Base-by-base conservation (phyloP, 2,329 filamentous ascomycete genomes). In the Hawksworthiomyces lignivorus region DNA sequence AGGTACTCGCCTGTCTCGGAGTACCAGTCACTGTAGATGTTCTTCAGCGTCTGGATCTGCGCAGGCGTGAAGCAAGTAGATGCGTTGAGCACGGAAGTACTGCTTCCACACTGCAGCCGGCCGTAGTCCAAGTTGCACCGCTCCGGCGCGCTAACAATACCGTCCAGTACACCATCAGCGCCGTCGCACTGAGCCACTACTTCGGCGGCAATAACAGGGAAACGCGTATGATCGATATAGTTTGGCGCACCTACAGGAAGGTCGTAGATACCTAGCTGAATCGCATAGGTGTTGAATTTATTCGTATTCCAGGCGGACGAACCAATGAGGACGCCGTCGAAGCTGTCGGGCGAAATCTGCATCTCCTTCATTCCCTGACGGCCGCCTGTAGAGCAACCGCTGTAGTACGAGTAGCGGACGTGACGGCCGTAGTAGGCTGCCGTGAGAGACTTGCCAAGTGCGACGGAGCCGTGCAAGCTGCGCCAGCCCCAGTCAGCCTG, bases 341-440 rank as follows among this genome's bases (percentile, higher is more conserved):
- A 78, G 48, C 73, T 72, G 7, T 68, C 64, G 0, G 75, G 73
- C 37, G 64, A 75, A 10, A 64, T 56, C 50, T 77, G 68, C 4
- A 69, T 61, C 43, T 72, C 67, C 47, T 71, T 73, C 9, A 77
- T 56, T 3, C 75, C 75, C 56, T 79, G 74, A 0, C 75, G 61
- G 1, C 75, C 75, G 15, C 76, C 76, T 0, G 73, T 77, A 1
- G 72, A 76, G 55, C 73, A 77, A 18, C 75, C 76, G 22, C 65
- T 62, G 53, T 70, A 78, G 56, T 77, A 77, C 7, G 66, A 70
- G 53, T 70, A 69, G 4, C 60, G 52, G 33, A 60, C 60, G 3
- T 54, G 45, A n/a, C 48, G 38, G 6, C 58, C 55, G 48, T 78
- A 78, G 56, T 70, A 77, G 1, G 59, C 57, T 24, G 67, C 51